Evolutionary conservation across 2,329 filamentous ascomycete genomes (phyloP).

Genomic region (Pseudogymnoascus sp.): DNA sequence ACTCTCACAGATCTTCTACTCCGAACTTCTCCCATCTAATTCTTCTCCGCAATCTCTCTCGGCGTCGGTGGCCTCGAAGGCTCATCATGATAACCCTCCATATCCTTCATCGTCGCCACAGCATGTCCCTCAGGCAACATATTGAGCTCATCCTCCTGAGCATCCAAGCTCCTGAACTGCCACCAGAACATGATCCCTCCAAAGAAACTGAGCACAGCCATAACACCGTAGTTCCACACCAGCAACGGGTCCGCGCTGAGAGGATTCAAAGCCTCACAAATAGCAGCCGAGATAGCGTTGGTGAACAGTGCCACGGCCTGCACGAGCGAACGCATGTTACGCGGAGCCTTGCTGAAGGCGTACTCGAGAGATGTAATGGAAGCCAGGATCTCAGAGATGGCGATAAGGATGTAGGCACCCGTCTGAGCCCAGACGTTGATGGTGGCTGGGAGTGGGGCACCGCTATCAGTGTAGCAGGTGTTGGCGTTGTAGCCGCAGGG

Average conservation of each 20-base stretch:
- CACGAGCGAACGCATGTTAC: constrained; percentile 57
- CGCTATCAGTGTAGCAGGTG: constrained; percentile 35
- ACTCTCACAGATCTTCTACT: neutral
- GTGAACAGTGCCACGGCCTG: constrained; percentile 49
- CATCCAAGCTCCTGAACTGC: constrained; percentile 24
- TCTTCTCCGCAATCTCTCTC: constrained; percentile 3
- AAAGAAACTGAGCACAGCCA: constrained; percentile 21
- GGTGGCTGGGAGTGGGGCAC: constrained; percentile 20
- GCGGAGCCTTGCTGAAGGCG: constrained; percentile 64
- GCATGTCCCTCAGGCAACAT: constrained; percentile 14
- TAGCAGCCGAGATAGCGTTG: constrained; percentile 46
- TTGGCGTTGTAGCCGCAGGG: constrained; percentile 43
- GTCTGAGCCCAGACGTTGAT: constrained; percentile 47
- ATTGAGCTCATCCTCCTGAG: constrained; percentile 26
- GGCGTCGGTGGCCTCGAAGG: neutral
- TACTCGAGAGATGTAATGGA: constrained; percentile 64
- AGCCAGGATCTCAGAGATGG: constrained; percentile 51
- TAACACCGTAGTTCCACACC: constrained; percentile 28
- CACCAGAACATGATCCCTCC: constrained; percentile 24
- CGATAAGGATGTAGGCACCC: constrained; percentile 44
- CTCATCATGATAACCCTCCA: constrained; percentile 8
- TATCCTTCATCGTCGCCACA: constrained; percentile 8
- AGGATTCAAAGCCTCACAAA: constrained; percentile 36
- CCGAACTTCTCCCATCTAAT: neutral
- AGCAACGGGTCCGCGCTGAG: constrained; percentile 36